Evolutionary conservation across 2,329 filamentous ascomycete genomes (phyloP), one percentile per base, ranked within the genome.

Genomic region (Gaeumannomyces sp.): DNA sequence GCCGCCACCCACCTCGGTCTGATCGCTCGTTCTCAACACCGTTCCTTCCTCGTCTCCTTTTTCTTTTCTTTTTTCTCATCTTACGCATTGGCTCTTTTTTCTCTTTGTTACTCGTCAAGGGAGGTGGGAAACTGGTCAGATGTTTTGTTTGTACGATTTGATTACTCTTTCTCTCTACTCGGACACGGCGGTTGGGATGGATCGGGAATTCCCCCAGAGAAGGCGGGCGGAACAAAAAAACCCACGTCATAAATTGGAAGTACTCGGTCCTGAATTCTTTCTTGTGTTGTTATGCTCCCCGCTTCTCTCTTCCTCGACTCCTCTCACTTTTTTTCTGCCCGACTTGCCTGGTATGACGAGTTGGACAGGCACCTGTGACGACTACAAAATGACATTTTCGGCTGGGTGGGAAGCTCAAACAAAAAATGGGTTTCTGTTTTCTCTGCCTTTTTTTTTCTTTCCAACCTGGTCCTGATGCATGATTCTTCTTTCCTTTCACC

Each of bases 131-230:
- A n/a, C 60, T 28, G 38, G 27, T 62, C 60, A 62, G 25, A 62
- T 62, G 38, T 62, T 35, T 62, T 62, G 60, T 56, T 62, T 62
- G 60, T 62, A 62, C 60, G 50, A 62, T 62, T 62, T 38, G 50
- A 29, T 62, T 50, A 61, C 59, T 61, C 60, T 62, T 45, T 53
- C 59, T 61, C 60, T 62, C 60, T 62, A 62, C 60, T 62, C 60
- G 60, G 60, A 53, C 38, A 62, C 50, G 10, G 38, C 35, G 38
- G 27, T 38, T 38, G 60, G 60, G 38, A 59, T 62, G 60, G 60
- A 53, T 53, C 45, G 19, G 45, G n/a, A 8, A 11, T 53, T n/a
- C 8, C 7, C 45, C 22, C 45, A 53, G 45, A n/a, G 45, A n/a
- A 53, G 22, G 45, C 19, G 45, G 45, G 45, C 19, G 45, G 45